These are phyloP conservation scores for Darksidea phi DNA, from an alignment of 495 filamentous ascomycete genomes.

Conservation along the genomic window DNA sequence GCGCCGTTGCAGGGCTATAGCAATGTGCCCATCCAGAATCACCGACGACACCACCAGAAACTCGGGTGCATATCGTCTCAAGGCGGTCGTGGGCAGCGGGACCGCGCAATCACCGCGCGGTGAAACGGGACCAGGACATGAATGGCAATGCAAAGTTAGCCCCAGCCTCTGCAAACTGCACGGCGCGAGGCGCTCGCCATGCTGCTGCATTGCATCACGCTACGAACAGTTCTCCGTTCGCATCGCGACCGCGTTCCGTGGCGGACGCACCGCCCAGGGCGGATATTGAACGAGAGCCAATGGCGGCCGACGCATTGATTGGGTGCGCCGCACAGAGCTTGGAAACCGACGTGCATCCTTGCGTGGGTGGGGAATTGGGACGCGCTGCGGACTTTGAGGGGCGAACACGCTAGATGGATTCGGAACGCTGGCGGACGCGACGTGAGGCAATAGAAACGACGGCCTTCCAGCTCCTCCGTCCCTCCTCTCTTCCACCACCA, in stretches of 20 bases:
- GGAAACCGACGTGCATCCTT: slow-evolving; percentile 7
- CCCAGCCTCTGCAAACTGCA: too few species aligned
- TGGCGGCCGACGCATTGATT: slow-evolving; percentile 29
- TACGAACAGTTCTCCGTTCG: slow-evolving; percentile 21
- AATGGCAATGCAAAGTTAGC: slow-evolving; percentile 6
- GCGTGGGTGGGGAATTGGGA: slow-evolving; percentile 7
- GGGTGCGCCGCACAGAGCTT: neutral
- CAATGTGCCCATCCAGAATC: too few species aligned
- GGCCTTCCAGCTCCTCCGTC: too few species aligned
- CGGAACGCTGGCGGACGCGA: slow-evolving; percentile 8
- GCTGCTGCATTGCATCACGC: too few species aligned
- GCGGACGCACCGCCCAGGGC: slow-evolving; percentile 2
- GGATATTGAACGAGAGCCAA: slow-evolving; percentile 19
- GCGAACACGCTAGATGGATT: slow-evolving; percentile 19
- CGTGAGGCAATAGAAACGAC: neutral
- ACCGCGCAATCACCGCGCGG: slow-evolving; percentile 5
- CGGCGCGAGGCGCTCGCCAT: too few species aligned
- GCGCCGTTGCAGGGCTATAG: neutral
- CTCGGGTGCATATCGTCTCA: slow-evolving; percentile 25
- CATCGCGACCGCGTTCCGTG: slow-evolving; percentile 28
- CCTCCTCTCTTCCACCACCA: too few species aligned
- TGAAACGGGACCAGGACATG: slow-evolving; percentile 28
- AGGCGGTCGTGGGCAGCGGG: slow-evolving; percentile 20
- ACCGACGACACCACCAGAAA: slow-evolving; percentile 2
- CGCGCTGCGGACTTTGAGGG: neutral